Evolutionary conservation across 768 basidiomycete genomes (phyloP).

Genomic region (Solioccasus polychromus): DNA sequence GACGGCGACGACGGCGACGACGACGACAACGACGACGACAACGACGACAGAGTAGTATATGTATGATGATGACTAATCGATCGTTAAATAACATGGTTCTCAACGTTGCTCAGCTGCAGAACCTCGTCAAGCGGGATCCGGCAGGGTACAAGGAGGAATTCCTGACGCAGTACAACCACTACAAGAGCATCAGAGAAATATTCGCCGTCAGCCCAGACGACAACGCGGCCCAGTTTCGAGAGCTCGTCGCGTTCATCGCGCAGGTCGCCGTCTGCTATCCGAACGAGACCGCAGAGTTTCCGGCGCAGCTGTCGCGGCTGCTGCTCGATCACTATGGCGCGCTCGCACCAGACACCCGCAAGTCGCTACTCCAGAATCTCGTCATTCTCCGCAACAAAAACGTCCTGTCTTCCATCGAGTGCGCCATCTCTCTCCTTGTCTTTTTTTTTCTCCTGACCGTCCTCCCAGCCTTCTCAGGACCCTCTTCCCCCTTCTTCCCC

Average conservation of each 20-base stretch:
- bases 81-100: too few relatives aligned
- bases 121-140: constrained; percentile 94
- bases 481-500: constrained; percentile 94
- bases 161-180: constrained; percentile 94
- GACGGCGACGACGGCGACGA: neutral
- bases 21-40: neutral
- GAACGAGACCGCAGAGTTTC: constrained; percentile 82
- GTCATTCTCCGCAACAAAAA: constrained; percentile 93
- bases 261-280: constrained; percentile 84
- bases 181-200: constrained; percentile 82
- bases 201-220: constrained; percentile 81
- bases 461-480: constrained; percentile 72
- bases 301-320: constrained; percentile 72
- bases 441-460: constrained; percentile 5
- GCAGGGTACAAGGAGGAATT: constrained; percentile 92
- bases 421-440: constrained; percentile 27
- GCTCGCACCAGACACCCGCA: constrained; percentile 78
- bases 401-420: constrained; percentile 92
- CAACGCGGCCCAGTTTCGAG: constrained; percentile 79
- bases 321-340: constrained; percentile 76
- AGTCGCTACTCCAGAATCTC: constrained; percentile 82
- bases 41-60: constrained; percentile 5
- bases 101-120: constrained; percentile 95
- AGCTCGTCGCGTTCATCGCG: constrained; percentile 87
- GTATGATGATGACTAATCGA: constrained; percentile 21